Evolutionary conservation across 2,329 filamentous ascomycete species (phyloP).

Genomic region (Hypoxylon sp.): DNA sequence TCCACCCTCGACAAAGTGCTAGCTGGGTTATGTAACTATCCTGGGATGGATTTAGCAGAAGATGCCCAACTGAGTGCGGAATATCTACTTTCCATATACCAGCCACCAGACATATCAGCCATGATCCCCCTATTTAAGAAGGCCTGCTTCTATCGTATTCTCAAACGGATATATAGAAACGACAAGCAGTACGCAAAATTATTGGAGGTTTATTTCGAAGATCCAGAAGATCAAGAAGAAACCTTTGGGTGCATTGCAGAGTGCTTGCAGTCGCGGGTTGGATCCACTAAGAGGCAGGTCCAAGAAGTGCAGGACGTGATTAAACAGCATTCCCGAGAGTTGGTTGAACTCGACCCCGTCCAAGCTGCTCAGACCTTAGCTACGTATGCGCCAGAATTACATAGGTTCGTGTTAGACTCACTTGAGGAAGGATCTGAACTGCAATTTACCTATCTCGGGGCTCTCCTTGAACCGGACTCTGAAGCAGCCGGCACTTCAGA

Average conservation of each 20-base stretch:
- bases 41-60: conserved; percentile 80
- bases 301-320: conserved; percentile 75
- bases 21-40: conserved; percentile 83
- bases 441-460: conserved; percentile 79
- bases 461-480: conserved; percentile 72
- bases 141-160: conserved; percentile 87
- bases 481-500: conserved; percentile 48
- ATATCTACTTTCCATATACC: conserved; percentile 92
- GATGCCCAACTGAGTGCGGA: conserved; percentile 98
- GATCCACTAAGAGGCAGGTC: conserved; percentile 73
- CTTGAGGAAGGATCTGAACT: conserved; percentile 67
- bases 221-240: conserved; percentile 75
- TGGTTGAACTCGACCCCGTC: conserved; percentile 73
- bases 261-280: conserved; percentile 72
- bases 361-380: conserved; percentile 73
- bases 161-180: conserved; percentile 85
- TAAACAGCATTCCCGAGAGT: conserved; percentile 67
- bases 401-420: conserved; percentile 70
- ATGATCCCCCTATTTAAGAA: conserved; percentile 80
- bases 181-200: conserved; percentile 84
- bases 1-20: conserved; percentile 84
- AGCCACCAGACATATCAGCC: conserved; percentile 80
- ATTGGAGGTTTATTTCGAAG: conserved; percentile 84
- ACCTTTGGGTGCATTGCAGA: conserved; percentile 83
- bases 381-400: conserved; percentile 67